Evolutionary conservation across 768 basidiomycete genomes (phyloP).

Genomic region (Suillus variegatus): DNA sequence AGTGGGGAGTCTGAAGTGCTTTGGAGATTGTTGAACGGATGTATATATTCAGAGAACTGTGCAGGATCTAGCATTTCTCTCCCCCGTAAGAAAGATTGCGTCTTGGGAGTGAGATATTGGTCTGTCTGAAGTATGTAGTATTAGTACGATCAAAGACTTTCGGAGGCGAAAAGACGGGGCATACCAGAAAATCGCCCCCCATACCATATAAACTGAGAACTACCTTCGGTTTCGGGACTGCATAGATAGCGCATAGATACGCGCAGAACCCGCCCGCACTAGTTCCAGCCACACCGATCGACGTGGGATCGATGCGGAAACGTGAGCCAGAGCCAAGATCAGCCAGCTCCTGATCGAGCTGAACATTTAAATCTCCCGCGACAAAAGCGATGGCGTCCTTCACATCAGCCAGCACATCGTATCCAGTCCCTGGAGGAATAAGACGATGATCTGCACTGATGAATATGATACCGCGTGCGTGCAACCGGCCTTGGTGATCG

Average conservation of each 20-base stretch:
- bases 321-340: not conserved
- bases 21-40: slow-evolving; percentile 37
- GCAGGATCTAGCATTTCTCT: slow-evolving; percentile 54
- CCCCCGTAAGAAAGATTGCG: slow-evolving; percentile 51
- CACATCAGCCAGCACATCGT: slow-evolving; percentile 60
- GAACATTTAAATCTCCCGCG: slow-evolving; percentile 17
- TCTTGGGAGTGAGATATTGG: slow-evolving; percentile 52
- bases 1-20: slow-evolving; percentile 45
- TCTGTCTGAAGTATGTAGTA: slow-evolving; percentile 41
- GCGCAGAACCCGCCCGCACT: slow-evolving; percentile 68
- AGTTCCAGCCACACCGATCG: slow-evolving; percentile 54
- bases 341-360: slow-evolving; percentile 12
- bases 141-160: slow-evolving; percentile 3
- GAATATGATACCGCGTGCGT: slow-evolving; percentile 52
- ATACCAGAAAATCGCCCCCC: slow-evolving; percentile 58
- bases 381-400: slow-evolving; percentile 56
- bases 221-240: slow-evolving; percentile 52
- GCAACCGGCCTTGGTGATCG: slow-evolving; percentile 42
- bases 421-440: slow-evolving; percentile 49
- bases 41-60: slow-evolving; percentile 47
- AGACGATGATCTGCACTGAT: slow-evolving; percentile 67
- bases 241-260: slow-evolving; percentile 59
- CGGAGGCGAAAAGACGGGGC: slow-evolving; percentile 9
- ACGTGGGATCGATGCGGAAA: slow-evolving; percentile 42
- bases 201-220: slow-evolving; percentile 61